Percentiles rank a stretch among this genome's conserved stretches.
These are phyloP conservation scores for Neoarthrinium moseri DNA, from an alignment of 2,329 filamentous ascomycete species.

Conservation along the genomic window DNA sequence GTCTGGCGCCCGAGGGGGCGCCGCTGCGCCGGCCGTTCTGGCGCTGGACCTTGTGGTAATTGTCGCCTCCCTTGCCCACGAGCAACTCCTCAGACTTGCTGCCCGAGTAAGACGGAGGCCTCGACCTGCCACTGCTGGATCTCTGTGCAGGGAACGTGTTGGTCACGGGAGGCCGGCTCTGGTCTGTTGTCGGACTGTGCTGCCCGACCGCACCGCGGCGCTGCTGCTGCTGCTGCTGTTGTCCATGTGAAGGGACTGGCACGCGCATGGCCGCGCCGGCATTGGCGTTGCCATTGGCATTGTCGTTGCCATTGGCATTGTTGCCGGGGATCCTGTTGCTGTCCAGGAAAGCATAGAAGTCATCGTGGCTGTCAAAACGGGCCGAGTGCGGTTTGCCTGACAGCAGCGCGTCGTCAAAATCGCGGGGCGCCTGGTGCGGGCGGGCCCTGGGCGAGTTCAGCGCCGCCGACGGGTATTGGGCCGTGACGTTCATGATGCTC, in stretches of 20 bases:
- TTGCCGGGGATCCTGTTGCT: constrained; percentile 20
- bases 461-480: constrained; percentile 11
- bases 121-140: constrained; percentile 11
- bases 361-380: constrained; percentile 28
- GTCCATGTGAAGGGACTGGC: constrained; percentile 9
- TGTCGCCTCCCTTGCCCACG: constrained; percentile 14
- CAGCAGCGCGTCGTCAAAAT: constrained; percentile 16
- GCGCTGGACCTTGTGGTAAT: constrained; percentile 17
- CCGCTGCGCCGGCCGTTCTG: constrained; percentile 22
- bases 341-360: constrained; percentile 30
- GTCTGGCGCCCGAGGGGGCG: neutral
- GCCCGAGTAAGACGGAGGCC: constrained; percentile 27
- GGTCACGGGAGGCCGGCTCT: constrained; percentile 27
- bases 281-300: constrained; percentile 11
- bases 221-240: constrained; percentile 19
- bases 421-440: constrained; percentile 19
- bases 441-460: constrained; percentile 18
- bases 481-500: constrained; percentile 3
- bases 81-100: constrained; percentile 30
- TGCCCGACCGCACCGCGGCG: constrained; percentile 10
- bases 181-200: constrained; percentile 11
- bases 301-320: constrained; percentile 10
- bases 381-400: constrained; percentile 12
- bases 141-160: constrained; percentile 19
- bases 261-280: constrained; percentile 11